These are phyloP conservation scores for Hypomyces rosellus DNA, from an alignment of 2,329 filamentous ascomycete genomes.

Conservation along the genomic window DNA sequence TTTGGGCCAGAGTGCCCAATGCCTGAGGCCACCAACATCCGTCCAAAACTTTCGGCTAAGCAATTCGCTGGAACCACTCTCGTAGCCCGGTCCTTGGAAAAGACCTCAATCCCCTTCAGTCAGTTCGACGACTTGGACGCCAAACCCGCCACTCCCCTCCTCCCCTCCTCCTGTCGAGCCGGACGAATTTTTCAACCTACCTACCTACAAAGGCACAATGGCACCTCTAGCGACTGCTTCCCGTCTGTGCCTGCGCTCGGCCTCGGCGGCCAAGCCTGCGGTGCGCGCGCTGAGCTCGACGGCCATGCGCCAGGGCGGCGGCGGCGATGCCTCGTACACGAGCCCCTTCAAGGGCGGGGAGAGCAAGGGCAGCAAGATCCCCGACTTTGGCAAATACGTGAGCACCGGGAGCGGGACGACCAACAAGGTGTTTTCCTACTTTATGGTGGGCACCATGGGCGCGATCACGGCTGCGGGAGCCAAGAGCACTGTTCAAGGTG, in stretches of 20 bases:
- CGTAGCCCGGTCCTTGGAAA: constrained; percentile 25
- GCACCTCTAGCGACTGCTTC: constrained; percentile 63
- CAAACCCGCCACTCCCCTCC: constrained; percentile 13
- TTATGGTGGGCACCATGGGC: constrained; percentile 96
- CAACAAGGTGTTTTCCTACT: constrained; percentile 92
- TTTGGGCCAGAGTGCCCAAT: constrained; percentile 18
- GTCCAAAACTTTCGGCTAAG: constrained; percentile 34
- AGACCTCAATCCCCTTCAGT: constrained; percentile 39
- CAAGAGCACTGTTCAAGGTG: constrained; percentile 98
- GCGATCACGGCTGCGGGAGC: constrained; percentile 86
- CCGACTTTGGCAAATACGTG: constrained; percentile 84
- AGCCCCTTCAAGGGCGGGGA: constrained; percentile 59
- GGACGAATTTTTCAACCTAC: background rate
- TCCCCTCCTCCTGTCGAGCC: constrained; percentile 9
- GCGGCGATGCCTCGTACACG: constrained; percentile 45
- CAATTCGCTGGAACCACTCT: too few relatives aligned
- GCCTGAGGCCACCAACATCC: constrained; percentile 37
- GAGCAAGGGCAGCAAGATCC: constrained; percentile 62
- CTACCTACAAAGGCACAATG: constrained; percentile 40
- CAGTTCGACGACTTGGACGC: constrained; percentile 16
- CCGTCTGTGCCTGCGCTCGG: constrained; percentile 60
- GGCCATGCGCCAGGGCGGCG: constrained; percentile 40
- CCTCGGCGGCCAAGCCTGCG: constrained; percentile 38
- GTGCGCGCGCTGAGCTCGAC: constrained; percentile 53
- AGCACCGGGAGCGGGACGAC: constrained; percentile 58